Percentiles rank a stretch among this genome's conserved stretches.
These are phyloP conservation scores for Calocybe gangraenosa DNA, from an alignment of 768 basidiomycete species.

Conservation along the genomic window DNA sequence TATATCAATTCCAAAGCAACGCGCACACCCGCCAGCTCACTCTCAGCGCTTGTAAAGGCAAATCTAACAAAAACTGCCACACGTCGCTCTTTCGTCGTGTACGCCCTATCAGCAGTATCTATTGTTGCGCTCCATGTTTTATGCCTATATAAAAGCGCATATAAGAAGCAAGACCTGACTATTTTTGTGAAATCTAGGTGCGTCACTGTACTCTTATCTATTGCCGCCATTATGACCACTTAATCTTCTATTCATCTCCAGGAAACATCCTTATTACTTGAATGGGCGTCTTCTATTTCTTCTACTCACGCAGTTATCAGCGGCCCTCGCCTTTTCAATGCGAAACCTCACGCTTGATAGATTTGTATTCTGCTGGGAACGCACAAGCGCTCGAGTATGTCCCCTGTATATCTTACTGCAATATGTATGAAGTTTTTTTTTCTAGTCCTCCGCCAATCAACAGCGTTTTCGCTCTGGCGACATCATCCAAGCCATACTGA, in stretches of 20 bases:
- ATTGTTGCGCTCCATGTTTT: constrained; percentile 40
- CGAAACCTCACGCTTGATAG: constrained; percentile 64
- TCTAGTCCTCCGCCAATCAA: constrained; percentile 2
- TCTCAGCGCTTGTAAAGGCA: constrained; percentile 40
- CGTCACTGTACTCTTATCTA: constrained; percentile 13
- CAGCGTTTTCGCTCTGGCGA: constrained; percentile 14
- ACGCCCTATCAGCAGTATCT: constrained; percentile 41
- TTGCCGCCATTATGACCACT: background rate
- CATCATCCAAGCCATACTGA: constrained; percentile 27
- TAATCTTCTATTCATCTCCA: constrained; percentile 24
- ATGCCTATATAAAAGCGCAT: constrained; percentile 24
- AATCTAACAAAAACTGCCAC: constrained; percentile 47
- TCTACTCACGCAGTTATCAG: constrained; percentile 44
- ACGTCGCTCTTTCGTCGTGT: constrained; percentile 39
- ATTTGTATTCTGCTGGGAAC: constrained; percentile 42
- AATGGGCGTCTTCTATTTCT: constrained; percentile 67
- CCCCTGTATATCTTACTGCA: background rate
- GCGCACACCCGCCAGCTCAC: constrained; percentile 48
- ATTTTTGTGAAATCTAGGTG: constrained; percentile 70
- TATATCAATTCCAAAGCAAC: constrained; percentile 28
- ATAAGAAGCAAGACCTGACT: constrained; percentile 28
- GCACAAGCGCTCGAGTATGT: constrained; percentile 8
- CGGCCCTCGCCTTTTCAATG: constrained; percentile 44
- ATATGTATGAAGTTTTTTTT: constrained; percentile 13
- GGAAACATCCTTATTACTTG: constrained; percentile 72